Evolutionary conservation across 208 protist species (phyloP).

Genomic region (Acanthamoeba rhysodes): DNA sequence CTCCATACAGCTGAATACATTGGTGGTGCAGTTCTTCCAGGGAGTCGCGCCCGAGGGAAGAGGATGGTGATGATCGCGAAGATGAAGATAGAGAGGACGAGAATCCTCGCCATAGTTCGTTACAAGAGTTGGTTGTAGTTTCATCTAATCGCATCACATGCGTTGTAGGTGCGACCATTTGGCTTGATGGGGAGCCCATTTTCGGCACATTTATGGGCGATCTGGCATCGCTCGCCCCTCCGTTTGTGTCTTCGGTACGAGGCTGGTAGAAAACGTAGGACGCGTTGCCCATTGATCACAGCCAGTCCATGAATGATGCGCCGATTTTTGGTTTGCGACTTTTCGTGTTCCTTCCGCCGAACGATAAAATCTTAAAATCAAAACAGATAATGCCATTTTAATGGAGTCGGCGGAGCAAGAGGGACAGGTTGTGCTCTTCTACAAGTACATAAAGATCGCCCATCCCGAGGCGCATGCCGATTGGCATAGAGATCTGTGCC

Average conservation of each 20-base stretch:
- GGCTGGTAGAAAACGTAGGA: constrained; percentile 63
- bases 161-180: too few relatives aligned
- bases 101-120: not conserved
- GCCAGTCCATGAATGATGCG: too few relatives aligned
- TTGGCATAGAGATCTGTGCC: constrained; percentile 7
- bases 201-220: too few relatives aligned
- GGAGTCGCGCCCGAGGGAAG: not conserved
- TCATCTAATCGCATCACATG: not conserved
- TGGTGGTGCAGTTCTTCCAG: constrained; percentile 31
- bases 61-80: not conserved
- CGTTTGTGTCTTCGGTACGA: not conserved
- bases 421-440: constrained; percentile 18
- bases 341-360: too few relatives aligned
- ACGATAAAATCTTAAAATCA: too few relatives aligned
- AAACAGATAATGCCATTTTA: too few relatives aligned
- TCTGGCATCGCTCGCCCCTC: not conserved
- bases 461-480: not conserved
- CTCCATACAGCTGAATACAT: not conserved
- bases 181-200: too few relatives aligned
- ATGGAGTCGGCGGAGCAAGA: too few relatives aligned
- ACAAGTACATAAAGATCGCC: constrained; percentile 21
- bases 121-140: not conserved
- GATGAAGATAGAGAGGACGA: not conserved
- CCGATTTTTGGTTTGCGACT: too few relatives aligned
- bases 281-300: constrained; percentile 71